phyloP scores from a whole-genome alignment of 1,139 yeast species.

The Blastobotrys elegans region DNA sequence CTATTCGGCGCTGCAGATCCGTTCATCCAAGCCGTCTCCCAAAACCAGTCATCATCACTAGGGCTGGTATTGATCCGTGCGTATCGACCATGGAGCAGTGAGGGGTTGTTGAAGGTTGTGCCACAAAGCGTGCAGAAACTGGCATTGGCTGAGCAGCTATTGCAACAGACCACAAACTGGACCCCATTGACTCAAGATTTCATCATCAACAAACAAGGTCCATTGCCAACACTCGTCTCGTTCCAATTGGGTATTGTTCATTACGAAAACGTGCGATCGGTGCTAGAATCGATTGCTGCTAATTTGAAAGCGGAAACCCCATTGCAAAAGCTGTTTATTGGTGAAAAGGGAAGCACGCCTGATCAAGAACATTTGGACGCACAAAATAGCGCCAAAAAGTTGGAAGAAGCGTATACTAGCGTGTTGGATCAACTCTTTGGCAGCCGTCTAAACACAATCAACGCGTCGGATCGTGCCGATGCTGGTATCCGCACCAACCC shows the following conservation, averaged over 20 bases:
- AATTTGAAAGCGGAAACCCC: slow-evolving; percentile 55
- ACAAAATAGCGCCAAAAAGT: slow-evolving; percentile 43
- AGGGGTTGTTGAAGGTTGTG: slow-evolving; percentile 45
- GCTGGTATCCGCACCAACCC: slow-evolving; percentile 49
- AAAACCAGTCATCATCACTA: slow-evolving; percentile 39
- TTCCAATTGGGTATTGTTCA: slow-evolving; percentile 53
- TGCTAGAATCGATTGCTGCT: slow-evolving; percentile 46
- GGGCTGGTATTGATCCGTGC: slow-evolving; percentile 56
- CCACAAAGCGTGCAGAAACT: slow-evolving; percentile 56
- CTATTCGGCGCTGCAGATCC: slow-evolving; percentile 53
- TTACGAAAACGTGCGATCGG: slow-evolving; percentile 41
- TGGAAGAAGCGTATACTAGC: slow-evolving; percentile 76
- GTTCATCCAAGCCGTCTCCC: slow-evolving; percentile 39
- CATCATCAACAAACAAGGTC: slow-evolving; percentile 50
- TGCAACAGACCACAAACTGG: slow-evolving; percentile 46
- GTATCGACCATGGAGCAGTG: slow-evolving; percentile 66
- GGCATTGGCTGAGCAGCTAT: slow-evolving; percentile 60
- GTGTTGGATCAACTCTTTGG: slow-evolving; percentile 66
- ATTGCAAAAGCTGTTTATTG: slow-evolving; percentile 58
- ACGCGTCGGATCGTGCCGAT: slow-evolving; percentile 45
- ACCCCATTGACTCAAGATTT: slow-evolving; percentile 74
- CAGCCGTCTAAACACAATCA: slow-evolving; percentile 50
- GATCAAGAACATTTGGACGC: slow-evolving; percentile 32
- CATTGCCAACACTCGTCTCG: slow-evolving; percentile 43
- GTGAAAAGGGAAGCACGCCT: slow-evolving; percentile 33